Percentiles rank a stretch among this genome's conserved stretches.
phyloP scores from a whole-genome alignment of 805 yeast genomes.

The Zygoascus bituminiphila region DNA sequence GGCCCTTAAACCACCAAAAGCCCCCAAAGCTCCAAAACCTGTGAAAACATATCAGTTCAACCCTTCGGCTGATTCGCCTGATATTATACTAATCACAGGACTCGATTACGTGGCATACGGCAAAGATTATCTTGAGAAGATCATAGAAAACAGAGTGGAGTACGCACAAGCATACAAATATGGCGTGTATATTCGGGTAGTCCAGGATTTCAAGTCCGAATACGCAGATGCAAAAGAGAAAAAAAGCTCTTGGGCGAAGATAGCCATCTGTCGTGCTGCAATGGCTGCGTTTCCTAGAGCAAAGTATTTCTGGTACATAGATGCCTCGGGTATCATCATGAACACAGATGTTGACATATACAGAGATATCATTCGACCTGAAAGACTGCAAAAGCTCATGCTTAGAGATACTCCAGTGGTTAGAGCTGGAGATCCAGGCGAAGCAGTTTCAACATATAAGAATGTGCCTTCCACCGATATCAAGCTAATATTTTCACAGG shows the following conservation, averaged over 20 bases:
- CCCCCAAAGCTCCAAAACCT: too few relatives aligned
- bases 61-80: constrained; percentile 17
- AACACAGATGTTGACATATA: constrained; percentile 53
- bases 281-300: constrained; percentile 87
- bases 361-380: constrained; percentile 50
- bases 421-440: constrained; percentile 46
- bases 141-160: constrained; percentile 81
- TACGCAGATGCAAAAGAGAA: constrained; percentile 18
- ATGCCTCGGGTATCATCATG: constrained; percentile 65
- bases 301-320: constrained; percentile 85
- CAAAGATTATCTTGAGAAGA: constrained; percentile 48
- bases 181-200: constrained; percentile 79
- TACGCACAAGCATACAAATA: constrained; percentile 76
- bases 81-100: constrained; percentile 66
- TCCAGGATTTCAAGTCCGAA: constrained; percentile 55
- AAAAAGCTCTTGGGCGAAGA: constrained; percentile 48
- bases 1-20: background rate
- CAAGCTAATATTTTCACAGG: constrained; percentile 61
- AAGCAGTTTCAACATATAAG: background rate
- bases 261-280: constrained; percentile 71
- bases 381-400: constrained; percentile 54
- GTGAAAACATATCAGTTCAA: background rate
- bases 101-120: constrained; percentile 70
- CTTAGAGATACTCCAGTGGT: constrained; percentile 64
- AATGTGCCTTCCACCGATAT: constrained; percentile 43